These are phyloP conservation scores for Pichia norvegensis DNA, from an alignment of 1,139 yeast genomes.

Conservation along the genomic window DNA sequence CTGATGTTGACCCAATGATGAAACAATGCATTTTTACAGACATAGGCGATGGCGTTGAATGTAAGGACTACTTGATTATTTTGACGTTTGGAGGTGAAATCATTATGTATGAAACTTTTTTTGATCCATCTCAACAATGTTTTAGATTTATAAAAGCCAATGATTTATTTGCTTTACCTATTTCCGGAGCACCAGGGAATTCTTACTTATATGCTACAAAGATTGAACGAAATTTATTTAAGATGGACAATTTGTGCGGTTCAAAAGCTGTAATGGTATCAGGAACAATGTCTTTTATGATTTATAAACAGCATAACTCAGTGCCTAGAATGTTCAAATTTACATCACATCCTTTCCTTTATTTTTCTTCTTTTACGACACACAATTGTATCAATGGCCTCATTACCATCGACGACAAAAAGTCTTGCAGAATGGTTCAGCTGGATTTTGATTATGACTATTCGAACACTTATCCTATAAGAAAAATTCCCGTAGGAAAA, in stretches of 20 bases:
- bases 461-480: conserved; percentile 59
- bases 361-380: conserved; percentile 46
- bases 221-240: conserved; percentile 61
- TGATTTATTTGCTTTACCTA: conserved; percentile 33
- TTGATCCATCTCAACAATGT: conserved; percentile 37
- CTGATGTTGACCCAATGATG: conserved; percentile 64
- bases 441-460: conserved; percentile 41
- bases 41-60: conserved; percentile 47
- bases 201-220: conserved; percentile 63
- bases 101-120: conserved; percentile 52
- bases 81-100: conserved; percentile 78
- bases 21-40: conserved; percentile 62
- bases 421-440: conserved; percentile 65
- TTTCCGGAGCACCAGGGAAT: conserved; percentile 73
- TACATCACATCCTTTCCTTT: conserved; percentile 54
- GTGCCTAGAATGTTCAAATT: conserved; percentile 63
- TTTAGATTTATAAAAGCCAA: conserved; percentile 43
- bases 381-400: conserved; percentile 41
- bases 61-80: conserved; percentile 57
- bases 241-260: conserved; percentile 51
- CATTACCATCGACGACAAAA: conserved; percentile 64
- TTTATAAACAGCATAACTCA: conserved; percentile 58
- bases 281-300: conserved; percentile 65
- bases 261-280: conserved; percentile 60
- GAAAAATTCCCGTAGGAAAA: conserved; percentile 46